Conservation (phyloP, 148 eudicot species). For the Linanthus parryae region DNA sequence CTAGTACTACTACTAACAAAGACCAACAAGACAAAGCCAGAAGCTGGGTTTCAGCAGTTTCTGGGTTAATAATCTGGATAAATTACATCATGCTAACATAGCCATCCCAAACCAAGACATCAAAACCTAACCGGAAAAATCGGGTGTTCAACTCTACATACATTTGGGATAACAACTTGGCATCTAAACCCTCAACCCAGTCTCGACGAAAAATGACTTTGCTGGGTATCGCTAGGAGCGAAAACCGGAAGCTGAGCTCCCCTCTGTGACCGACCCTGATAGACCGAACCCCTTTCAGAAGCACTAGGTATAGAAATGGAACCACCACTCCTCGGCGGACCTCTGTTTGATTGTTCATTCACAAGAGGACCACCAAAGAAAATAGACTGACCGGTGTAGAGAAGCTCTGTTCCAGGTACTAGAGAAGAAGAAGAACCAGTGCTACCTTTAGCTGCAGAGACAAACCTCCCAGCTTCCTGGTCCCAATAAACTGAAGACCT, state of each 20-base stretch:
- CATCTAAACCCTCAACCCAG: conserved; percentile 21
- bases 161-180: neutral
- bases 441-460: conserved; percentile 42
- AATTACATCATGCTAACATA: too few relatives aligned
- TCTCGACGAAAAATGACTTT: conserved; percentile 39
- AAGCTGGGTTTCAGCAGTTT: too few relatives aligned
- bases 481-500: conserved; percentile 74
- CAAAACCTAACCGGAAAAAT: too few relatives aligned
- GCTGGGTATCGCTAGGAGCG: conserved; percentile 72
- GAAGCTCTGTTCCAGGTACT: conserved; percentile 44
- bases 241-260: conserved; percentile 91
- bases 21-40: too few relatives aligned
- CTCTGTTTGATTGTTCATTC: conserved; percentile 38
- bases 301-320: conserved; percentile 11
- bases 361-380: conserved; percentile 79
- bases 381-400: conserved; percentile 70
- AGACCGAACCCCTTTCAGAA: conserved; percentile 29
- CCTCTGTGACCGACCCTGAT: conserved; percentile 70
- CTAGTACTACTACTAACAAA: too few relatives aligned
- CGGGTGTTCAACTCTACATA: neutral
- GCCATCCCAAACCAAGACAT: too few relatives aligned
- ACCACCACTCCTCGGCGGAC: conserved; percentile 19
- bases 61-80: too few relatives aligned
- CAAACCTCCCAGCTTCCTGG: conserved; percentile 78
- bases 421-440: conserved; percentile 36